These are phyloP conservation scores for Corymbia maculata DNA, from an alignment of 345 rosid genomes.

Conservation along the genomic window DNA sequence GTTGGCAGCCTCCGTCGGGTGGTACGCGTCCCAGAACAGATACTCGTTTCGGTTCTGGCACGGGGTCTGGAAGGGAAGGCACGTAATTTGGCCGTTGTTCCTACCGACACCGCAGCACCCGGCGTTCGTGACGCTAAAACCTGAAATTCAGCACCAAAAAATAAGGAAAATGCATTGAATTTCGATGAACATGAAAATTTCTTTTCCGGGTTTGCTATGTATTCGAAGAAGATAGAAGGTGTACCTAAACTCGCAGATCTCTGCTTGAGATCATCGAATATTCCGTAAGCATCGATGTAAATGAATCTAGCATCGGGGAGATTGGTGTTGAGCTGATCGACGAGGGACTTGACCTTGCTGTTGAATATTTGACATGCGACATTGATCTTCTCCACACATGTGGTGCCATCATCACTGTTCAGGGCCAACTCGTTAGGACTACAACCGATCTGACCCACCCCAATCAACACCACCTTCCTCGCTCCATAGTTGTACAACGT, in stretches of 20 bases:
- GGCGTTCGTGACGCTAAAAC: conserved; percentile 14
- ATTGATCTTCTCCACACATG: conserved; percentile 26
- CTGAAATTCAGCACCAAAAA: background rate
- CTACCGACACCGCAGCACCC: conserved; percentile 35
- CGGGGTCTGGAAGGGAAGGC: conserved; percentile 23
- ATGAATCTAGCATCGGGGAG: conserved; percentile 22
- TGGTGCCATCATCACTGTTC: conserved; percentile 15
- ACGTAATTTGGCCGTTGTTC: conserved; percentile 36
- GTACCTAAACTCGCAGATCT: background rate
- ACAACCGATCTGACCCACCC: conserved; percentile 39
- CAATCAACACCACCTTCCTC: conserved; percentile 31
- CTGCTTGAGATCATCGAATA: conserved; percentile 9
- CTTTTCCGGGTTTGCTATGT: background rate
- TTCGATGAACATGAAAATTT: background rate
- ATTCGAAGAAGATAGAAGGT: background rate
- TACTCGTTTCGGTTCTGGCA: conserved; percentile 17
- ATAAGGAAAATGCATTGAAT: background rate
- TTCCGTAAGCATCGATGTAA: conserved; percentile 22
- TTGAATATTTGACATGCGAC: conserved; percentile 32
- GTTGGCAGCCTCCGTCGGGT: conserved; percentile 34
- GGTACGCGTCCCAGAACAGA: conserved; percentile 39
- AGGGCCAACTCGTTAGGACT: conserved; percentile 27
- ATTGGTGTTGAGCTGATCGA: conserved; percentile 25
- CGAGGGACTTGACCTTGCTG: conserved; percentile 20
- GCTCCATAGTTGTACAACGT: conserved; percentile 34